Percentiles rank a stretch among this genome's conserved stretches.
Conservation (phyloP, 1,284 basidiomycete genomes). For the Ganoderma leucocontextum region DNA sequence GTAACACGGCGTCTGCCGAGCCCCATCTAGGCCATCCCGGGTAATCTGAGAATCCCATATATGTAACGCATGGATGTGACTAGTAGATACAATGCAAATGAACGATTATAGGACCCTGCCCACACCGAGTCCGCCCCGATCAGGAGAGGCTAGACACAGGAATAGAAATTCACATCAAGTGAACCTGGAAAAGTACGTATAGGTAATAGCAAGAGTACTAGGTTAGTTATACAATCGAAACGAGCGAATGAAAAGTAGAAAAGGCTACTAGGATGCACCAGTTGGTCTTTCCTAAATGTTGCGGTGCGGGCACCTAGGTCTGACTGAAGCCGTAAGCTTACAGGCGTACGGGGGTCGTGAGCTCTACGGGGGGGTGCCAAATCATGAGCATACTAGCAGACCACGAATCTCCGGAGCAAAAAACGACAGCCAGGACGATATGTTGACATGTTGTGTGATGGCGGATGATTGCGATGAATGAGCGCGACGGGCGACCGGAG, state of each 20-base stretch:
- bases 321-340: too few species aligned
- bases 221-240: not conserved
- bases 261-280: not conserved
- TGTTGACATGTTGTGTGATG: not conserved
- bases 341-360: too few species aligned
- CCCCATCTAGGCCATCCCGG: too few species aligned
- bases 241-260: not conserved
- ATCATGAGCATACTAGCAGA: not conserved
- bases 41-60: too few species aligned
- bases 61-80: not conserved
- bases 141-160: not conserved
- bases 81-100: conserved; percentile 16
- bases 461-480: conserved; percentile 2
- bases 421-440: not conserved
- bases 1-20: too few species aligned
- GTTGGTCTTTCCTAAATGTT: not conserved
- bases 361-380: not conserved
- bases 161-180: not conserved
- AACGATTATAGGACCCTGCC: not conserved
- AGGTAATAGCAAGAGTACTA: not conserved
- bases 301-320: not conserved
- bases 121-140: not conserved
- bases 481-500: not conserved
- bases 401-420: not conserved
- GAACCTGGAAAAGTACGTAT: not conserved